Evolutionary conservation across 371 early-diverging fungal species (phyloP), one percentile per base, ranked within the genome.

Genomic region (Funneliformis caledonium): DNA sequence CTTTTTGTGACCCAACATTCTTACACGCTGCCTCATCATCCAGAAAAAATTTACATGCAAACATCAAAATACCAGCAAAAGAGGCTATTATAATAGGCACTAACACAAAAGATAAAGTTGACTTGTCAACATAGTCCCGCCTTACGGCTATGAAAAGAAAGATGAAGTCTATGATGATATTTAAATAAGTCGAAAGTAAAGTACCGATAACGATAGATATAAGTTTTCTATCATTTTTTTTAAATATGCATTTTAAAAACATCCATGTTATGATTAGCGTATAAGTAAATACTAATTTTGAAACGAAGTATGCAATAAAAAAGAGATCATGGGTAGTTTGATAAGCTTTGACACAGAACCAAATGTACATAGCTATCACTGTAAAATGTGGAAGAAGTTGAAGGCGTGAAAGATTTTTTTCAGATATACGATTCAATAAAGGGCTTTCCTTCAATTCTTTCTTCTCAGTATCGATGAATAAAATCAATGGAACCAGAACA

Each of bases 311-410:
- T 16, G 7, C 2, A 50, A 72, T 72, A 48, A 72, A 72, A 50
- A 72, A 72, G 22, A n/a, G 7, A 72, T 72, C 72, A 26, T 72
- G 33, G 6, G 45, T 43, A 72, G 0, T 16, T 42, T 47, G 16
- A 31, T 72, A 72, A 47, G 48, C 16, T 42, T 1, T 10, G 2
- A 72, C 10, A 72, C 72, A 72, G 50, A 72, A 72, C 50, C 50
- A 72, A 72, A 72, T 48, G 14, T 43, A 12, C 3, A 72, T 11
- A 47, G 47, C 8, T 7, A 8, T 26, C 14, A 72, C 12, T 72
- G 43, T 22, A 42, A 72, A 2, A 3, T 5, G 2, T 11, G 33
- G 65, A 65, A 33, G 14, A 31, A n/a, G n/a, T 31, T 65, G 1
- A 65, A 65, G 2, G 14, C 12, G 0, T 12, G 12, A 10, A 16